A percentile compares a stretch with the other conserved stretches of the same genome.
Evolutionary conservation across 2,329 filamentous ascomycete species (phyloP).

Genomic region (Neurospora sp.): DNA sequence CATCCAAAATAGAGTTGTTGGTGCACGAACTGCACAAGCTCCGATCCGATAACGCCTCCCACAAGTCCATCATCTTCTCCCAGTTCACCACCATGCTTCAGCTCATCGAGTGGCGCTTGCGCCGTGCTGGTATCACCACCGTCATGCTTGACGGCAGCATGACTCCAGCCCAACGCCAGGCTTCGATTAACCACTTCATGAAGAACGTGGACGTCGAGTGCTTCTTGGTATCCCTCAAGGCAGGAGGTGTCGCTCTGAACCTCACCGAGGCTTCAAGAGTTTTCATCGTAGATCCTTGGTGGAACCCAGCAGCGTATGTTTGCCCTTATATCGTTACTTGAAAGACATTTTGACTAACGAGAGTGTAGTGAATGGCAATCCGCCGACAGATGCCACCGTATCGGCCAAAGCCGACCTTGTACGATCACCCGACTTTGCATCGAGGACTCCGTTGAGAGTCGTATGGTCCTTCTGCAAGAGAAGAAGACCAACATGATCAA

Average conservation of each 20-base stretch:
- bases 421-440: constrained; percentile 92
- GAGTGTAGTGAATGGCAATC: constrained; percentile 72
- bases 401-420: constrained; percentile 88
- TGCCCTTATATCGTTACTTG: not conserved
- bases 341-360: constrained; percentile 5
- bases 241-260: constrained; percentile 90
- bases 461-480: constrained; percentile 92
- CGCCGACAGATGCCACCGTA: constrained; percentile 87
- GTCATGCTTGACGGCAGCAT: constrained; percentile 98
- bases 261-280: constrained; percentile 89
- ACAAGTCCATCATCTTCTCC: constrained; percentile 96
- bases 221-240: constrained; percentile 92
- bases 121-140: constrained; percentile 92
- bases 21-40: constrained; percentile 90
- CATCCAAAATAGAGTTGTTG: constrained; percentile 94
- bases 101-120: constrained; percentile 91
- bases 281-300: constrained; percentile 98
- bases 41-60: constrained; percentile 81
- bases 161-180: constrained; percentile 87
- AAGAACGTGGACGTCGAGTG: constrained; percentile 88
- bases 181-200: constrained; percentile 95
- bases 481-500: constrained; percentile 99
- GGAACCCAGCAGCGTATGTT: constrained; percentile 80
- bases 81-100: constrained; percentile 97
- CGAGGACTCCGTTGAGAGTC: constrained; percentile 90